Evolutionary conservation across 148 eudicot genomes (phyloP).

Genomic region (Vaccinium macrocarpon): DNA sequence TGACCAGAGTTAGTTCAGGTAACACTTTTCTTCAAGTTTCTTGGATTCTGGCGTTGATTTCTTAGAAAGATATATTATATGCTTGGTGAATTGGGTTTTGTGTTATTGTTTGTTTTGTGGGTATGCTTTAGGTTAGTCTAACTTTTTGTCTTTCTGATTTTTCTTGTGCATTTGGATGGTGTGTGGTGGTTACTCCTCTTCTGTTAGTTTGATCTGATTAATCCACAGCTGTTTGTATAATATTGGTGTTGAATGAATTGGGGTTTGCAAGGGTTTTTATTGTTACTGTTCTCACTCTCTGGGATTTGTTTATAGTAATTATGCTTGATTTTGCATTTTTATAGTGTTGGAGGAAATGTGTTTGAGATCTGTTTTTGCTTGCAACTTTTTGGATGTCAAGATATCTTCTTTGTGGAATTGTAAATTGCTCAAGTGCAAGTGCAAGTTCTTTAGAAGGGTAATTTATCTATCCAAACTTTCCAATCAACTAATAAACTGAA

Average conservation of each 20-base stretch:
- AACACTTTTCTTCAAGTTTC: neutral
- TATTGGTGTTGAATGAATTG: slow-evolving; percentile 17
- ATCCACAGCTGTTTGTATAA: neutral
- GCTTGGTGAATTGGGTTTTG: neutral
- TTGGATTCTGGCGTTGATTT: neutral
- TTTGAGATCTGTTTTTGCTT: slow-evolving; percentile 14
- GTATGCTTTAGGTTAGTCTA: slow-evolving; percentile 18
- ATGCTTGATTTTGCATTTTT: neutral
- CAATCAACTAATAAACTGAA: neutral
- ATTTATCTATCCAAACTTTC: neutral
- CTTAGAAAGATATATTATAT: neutral
- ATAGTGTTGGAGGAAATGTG: slow-evolving; percentile 5
- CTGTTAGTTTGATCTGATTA: slow-evolving; percentile 38
- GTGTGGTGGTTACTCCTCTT: neutral
- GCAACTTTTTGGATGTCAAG: neutral
- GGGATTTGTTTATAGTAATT: slow-evolving; percentile 3
- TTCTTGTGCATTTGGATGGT: slow-evolving; percentile 9
- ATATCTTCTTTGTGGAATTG: neutral
- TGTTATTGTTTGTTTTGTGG: slow-evolving; percentile 15
- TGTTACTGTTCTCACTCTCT: slow-evolving; percentile 1
- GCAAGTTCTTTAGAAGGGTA: neutral
- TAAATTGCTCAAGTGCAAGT: neutral
- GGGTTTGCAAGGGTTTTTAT: slow-evolving; percentile 4
- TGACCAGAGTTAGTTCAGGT: slow-evolving; percentile 68
- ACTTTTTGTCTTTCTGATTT: slow-evolving; percentile 21